Evolutionary conservation across 225 moss, liverwort and hornwort genomes (phyloP).

Genomic region (Neckera pumila): DNA sequence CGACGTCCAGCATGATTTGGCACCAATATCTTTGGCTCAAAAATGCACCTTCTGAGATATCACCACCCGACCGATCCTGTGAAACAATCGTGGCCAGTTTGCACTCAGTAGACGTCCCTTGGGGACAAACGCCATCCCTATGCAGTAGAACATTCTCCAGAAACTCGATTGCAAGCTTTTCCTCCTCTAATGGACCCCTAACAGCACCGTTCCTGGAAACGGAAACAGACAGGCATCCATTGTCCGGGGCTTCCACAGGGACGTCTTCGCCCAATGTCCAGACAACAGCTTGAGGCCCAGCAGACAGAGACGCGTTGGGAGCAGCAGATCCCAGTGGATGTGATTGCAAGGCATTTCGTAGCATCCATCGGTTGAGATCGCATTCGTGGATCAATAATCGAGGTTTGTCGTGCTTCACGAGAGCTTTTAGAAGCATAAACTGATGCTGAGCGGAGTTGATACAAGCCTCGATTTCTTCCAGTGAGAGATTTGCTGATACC

Average conservation of each 20-base stretch:
- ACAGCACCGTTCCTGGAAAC: slow-evolving; percentile 20
- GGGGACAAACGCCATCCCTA: slow-evolving; percentile 19
- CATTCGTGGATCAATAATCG: slow-evolving; percentile 69
- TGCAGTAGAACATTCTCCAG: slow-evolving; percentile 56
- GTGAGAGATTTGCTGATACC: slow-evolving; percentile 49
- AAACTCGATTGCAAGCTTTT: slow-evolving; percentile 68
- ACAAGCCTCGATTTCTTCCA: slow-evolving; percentile 61
- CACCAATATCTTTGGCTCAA: slow-evolving; percentile 50
- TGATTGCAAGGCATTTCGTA: slow-evolving; percentile 70
- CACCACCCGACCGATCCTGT: slow-evolving; percentile 2
- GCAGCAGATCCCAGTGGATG: slow-evolving; percentile 88
- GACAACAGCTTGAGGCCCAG: slow-evolving; percentile 35
- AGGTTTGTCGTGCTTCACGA: slow-evolving; percentile 69
- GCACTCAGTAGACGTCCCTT: slow-evolving; percentile 6
- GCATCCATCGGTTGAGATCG: slow-evolving; percentile 86
- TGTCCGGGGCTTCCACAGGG: slow-evolving; percentile 15
- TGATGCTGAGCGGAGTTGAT: slow-evolving; percentile 78
- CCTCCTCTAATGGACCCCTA: slow-evolving; percentile 48
- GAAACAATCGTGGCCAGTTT: slow-evolving; percentile 5
- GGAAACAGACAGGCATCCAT: slow-evolving; percentile 18
- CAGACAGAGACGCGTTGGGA: slow-evolving; percentile 54
- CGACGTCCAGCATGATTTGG: slow-evolving; percentile 81
- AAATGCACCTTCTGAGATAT: slow-evolving; percentile 6
- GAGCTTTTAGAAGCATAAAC: slow-evolving; percentile 81
- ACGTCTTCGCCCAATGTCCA: slow-evolving; percentile 60